Base-by-base conservation (phyloP, 2,329 filamentous ascomycete genomes). In the Epichloe brachyelytri region DNA sequence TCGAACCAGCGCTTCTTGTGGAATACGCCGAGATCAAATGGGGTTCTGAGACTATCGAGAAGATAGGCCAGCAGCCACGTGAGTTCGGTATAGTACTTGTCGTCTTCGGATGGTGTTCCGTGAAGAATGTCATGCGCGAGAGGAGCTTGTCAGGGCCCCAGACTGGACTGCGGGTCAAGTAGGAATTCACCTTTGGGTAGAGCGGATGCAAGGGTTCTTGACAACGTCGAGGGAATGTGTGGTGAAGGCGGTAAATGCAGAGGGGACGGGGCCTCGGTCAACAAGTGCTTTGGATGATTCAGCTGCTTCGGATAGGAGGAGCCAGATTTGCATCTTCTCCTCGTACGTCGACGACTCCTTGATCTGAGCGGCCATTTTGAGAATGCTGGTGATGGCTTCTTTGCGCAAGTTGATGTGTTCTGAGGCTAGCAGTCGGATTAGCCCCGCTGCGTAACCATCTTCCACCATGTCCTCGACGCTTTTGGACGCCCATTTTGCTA, bases 141-240 rank as follows among this genome's bases (percentile, higher is more conserved):
- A 7, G 93, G 77, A 93, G 79, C 61, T 80, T 83, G 53, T 86
- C 79, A 17, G 83, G 62, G 12, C 82, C 75, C 91, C 91, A 97
- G 22, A 75, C 67, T 0, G 91, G 90, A 0, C 82, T 79, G 48
- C 82, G 82, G 20, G 87, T 87, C 37, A 97, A 77, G 64, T 90
- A 96, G 5, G 76, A 74, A 70, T 95, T 95, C 67, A 93, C 71
- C 63, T 95, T 95, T 52, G 82, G 79, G 64, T 95, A 97, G 38
- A 96, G 77, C 54, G 79, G 80, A 62, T 95, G 88, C 15, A 88
- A 75, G 0, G 91, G 54, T 88, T 83, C 20, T 75, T 77, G 44
- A 95, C 69, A 15, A 95, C 80, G 1, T 77, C 70, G 7, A 95
- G 73, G 1, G 83, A 80, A 56, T 81, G 80, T 45, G 78, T 75